Evolutionary conservation across 2,329 filamentous ascomycete species (phyloP).

Genomic region (Drechslera avenae): DNA sequence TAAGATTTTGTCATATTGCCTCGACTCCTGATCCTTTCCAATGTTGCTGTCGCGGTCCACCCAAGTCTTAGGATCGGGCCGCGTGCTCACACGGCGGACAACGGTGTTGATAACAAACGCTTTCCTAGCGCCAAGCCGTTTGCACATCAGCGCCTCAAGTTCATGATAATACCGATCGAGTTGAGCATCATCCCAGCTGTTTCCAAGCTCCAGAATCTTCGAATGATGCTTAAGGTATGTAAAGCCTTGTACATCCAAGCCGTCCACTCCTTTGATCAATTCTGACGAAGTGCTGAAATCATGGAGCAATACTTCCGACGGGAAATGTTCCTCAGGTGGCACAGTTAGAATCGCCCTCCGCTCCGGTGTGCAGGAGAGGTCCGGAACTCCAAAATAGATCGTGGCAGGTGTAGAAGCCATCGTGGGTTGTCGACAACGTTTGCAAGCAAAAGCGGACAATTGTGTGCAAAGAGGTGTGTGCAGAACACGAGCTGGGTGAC

Average conservation of each 20-base stretch:
- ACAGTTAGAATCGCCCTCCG: constrained; percentile 1
- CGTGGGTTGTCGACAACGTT: constrained; percentile 2
- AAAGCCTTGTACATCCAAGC: constrained; percentile 2
- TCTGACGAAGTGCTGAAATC: constrained; percentile 3
- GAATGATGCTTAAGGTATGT: constrained; percentile 4
- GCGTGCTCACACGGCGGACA: constrained; percentile 3
- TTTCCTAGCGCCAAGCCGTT: constrained; percentile 4
- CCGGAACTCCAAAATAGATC: constrained; percentile 4
- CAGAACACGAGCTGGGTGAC: not conserved
- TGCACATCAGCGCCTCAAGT: constrained; percentile 1
- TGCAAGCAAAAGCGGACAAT: constrained; percentile 1
- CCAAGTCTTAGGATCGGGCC: not conserved
- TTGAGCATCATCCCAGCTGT: constrained; percentile 3
- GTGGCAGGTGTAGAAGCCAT: constrained; percentile 1
- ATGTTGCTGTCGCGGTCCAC: constrained; percentile 1
- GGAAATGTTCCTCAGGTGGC: constrained; percentile 3
- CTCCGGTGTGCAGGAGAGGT: constrained; percentile 3
- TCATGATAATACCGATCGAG: constrained; percentile 4
- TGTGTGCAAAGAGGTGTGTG: not conserved
- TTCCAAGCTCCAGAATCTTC: constrained; percentile 1
- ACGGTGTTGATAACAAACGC: constrained; percentile 3
- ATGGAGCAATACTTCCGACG: constrained; percentile 1
- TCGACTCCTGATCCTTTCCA: constrained; percentile 3
- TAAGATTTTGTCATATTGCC: constrained; percentile 2
- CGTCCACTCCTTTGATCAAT: constrained; percentile 1